Evolutionary conservation across 345 rosid species (phyloP).

Genomic region (Isatis tinctoria): DNA sequence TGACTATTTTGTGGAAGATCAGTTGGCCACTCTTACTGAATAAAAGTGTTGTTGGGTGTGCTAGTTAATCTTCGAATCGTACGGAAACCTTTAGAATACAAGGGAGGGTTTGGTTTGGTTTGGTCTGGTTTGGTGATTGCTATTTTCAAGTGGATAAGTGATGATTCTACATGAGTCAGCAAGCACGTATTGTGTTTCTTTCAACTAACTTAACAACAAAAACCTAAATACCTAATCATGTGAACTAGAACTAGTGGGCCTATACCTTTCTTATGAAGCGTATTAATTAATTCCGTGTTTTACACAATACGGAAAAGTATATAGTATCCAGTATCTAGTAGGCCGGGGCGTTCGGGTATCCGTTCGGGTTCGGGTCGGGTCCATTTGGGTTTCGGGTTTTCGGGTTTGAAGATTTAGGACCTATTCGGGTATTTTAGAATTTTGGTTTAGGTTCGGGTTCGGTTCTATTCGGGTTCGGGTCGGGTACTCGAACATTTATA

Average conservation of each 20-base stretch:
- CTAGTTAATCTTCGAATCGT: background rate
- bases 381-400: too few relatives aligned
- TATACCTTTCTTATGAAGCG: background rate
- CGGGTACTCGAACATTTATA: too few relatives aligned
- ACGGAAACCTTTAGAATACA: background rate
- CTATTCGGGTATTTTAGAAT: too few relatives aligned
- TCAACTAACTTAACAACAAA: constrained; percentile 3
- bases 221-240: constrained; percentile 15
- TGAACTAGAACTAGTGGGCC: background rate
- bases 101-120: background rate
- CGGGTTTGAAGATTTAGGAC: too few relatives aligned
- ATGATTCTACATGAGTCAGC: background rate
- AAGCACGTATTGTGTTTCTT: constrained; percentile 1
- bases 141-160: background rate
- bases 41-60: background rate
- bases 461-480: too few relatives aligned
- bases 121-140: background rate
- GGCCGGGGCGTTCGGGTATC: too few relatives aligned
- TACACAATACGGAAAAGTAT: background rate
- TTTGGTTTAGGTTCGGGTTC: too few relatives aligned
- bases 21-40: constrained; percentile 1
- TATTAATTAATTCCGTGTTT: background rate
- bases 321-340: background rate
- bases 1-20: background rate
- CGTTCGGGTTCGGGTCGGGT: too few relatives aligned